Evolutionary conservation across 2,329 filamentous ascomycete genomes (phyloP).

Genomic region (Penicillium sp.): DNA sequence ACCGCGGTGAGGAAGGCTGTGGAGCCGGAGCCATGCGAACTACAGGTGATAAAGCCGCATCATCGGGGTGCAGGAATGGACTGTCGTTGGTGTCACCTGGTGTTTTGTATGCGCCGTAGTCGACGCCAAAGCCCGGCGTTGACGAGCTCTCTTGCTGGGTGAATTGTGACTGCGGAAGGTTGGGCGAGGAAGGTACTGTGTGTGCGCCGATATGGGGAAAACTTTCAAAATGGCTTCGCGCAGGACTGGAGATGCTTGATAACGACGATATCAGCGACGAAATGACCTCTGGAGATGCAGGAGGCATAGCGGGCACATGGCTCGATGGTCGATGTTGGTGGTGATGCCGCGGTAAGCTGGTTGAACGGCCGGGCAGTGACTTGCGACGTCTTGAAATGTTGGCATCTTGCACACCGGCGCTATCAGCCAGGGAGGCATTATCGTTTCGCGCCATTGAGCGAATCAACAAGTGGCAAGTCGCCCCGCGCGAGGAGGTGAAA

Average conservation of each 20-base stretch:
- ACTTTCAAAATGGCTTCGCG: constrained; percentile 66
- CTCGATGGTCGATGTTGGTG: constrained; percentile 20
- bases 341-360: constrained; percentile 13
- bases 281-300: constrained; percentile 49
- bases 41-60: constrained; percentile 63
- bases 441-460: constrained; percentile 3
- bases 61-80: constrained; percentile 49
- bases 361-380: constrained; percentile 31
- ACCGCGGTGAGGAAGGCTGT: constrained; percentile 54
- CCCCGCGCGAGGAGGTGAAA: not conserved
- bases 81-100: constrained; percentile 50
- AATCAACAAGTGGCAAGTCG: not conserved
- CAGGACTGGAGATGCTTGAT: constrained; percentile 58
- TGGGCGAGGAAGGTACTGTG: constrained; percentile 33
- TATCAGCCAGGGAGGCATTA: not conserved
- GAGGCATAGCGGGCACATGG: constrained; percentile 32
- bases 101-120: constrained; percentile 64
- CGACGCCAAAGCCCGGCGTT: constrained; percentile 60
- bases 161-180: constrained; percentile 17
- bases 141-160: constrained; percentile 20
- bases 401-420: constrained; percentile 5
- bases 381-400: constrained; percentile 40
- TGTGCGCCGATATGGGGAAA: constrained; percentile 43
- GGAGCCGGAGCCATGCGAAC: constrained; percentile 78
- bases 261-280: constrained; percentile 61